Conservation (phyloP, 1,284 basidiomycete genomes). For the Pterulicium gracile region DNA sequence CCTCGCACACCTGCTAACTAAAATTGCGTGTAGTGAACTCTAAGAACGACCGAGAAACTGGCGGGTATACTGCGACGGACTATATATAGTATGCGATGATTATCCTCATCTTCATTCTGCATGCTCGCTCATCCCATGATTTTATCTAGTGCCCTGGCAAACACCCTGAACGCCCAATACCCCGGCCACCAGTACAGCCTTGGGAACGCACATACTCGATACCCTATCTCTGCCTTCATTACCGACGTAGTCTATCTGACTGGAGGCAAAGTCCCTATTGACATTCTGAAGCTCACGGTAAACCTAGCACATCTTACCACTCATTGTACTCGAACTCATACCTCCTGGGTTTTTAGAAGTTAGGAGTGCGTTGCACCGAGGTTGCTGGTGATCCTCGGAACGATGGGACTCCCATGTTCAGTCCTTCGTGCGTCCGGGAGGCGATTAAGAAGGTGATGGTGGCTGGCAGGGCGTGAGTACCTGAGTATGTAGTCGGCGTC, state of each 20-base stretch:
- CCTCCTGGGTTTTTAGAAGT: conserved; percentile 24
- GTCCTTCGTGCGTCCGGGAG: conserved; percentile 34
- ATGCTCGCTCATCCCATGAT: too few relatives aligned
- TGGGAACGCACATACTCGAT: conserved; percentile 47
- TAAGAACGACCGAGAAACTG: conserved; percentile 86
- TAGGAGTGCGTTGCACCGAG: conserved; percentile 54
- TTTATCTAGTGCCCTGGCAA: conserved; percentile 47
- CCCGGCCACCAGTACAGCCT: conserved; percentile 37
- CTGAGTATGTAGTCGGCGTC: too few relatives aligned
- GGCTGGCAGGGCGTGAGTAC: neutral
- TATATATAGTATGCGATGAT: conserved; percentile 71
- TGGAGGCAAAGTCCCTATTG: conserved; percentile 50
- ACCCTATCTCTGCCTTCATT: conserved; percentile 64
- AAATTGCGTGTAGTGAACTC: conserved; percentile 59
- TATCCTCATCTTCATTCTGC: too few relatives aligned
- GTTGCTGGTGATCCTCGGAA: conserved; percentile 19
- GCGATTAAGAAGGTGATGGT: conserved; percentile 38
- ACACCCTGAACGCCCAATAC: conserved; percentile 60
- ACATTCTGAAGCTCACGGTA: conserved; percentile 51
- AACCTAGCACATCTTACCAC: conserved; percentile 22
- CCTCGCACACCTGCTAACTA: conserved; percentile 3
- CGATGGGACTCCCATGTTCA: conserved; percentile 30
- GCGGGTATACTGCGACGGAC: conserved; percentile 75
- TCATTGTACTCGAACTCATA: neutral
- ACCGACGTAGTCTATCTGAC: conserved; percentile 78